Base-by-base conservation (phyloP, 2,329 filamentous ascomycete genomes). In the Neoscytalidium dimidiatum region DNA sequence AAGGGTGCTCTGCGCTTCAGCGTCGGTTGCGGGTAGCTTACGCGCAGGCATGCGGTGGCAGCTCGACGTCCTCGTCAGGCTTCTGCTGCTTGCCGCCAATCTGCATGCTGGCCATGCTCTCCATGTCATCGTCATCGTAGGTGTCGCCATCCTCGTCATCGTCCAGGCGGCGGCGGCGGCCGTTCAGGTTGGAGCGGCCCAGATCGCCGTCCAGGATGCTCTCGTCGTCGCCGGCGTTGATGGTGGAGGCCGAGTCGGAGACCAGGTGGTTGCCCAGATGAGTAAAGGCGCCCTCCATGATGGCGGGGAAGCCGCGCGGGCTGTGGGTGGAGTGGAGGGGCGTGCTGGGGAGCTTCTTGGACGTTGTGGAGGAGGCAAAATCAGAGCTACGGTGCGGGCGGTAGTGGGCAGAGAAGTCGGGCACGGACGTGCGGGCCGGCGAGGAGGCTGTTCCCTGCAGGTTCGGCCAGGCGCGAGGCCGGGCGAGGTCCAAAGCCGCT, bases 11-110 rank as follows among this genome's bases (percentile, higher is more conserved):
- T 66, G 62, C 49, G 53, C 53, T 29, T 21, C 49, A 61, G 35
- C 53, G 58, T 31, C 62, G 35, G 28, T 29, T 38, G 67, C 46
- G 69, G 64, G 64, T 14, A 21, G 68, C 66, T 71, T 88, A 96
- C 89, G 94, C 92, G 90, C 94, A 99, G 70, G 96, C 95, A 82
- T 99, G 95, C 68, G 92, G 83, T 28, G 95, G 95, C 62, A 98
- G 87, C 78, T 97, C 92, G 8, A 83, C 78, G 74, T 94, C 94
- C 75, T 96, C 92, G 70, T 96, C 92, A 9, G 84, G 74, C 71
- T 83, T 82, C 67, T 77, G 71, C 61, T 79, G 74, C 69, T 81
- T 81, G 53, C 90, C 91, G 69, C 92, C 92, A 31, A 93, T 86
- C 8, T 92, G 88, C 70, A 92, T 89, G 75, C 93, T 97, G 48